phyloP scores from a whole-genome alignment of 2,329 filamentous ascomycete species.

The Pseudocercospora eumusae region DNA sequence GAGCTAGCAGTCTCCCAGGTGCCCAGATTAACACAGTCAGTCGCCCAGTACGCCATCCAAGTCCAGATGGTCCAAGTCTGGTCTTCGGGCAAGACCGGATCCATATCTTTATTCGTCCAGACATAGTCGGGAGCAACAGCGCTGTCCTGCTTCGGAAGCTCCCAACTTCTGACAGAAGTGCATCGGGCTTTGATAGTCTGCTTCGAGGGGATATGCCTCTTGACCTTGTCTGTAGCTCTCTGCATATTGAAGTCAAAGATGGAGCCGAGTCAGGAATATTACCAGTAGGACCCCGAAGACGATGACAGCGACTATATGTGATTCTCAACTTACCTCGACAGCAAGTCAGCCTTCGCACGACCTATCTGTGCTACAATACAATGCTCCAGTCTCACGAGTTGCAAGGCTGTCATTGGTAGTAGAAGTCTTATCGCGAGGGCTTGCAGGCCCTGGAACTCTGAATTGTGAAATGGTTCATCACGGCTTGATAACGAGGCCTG shows the following conservation, averaged over 20 bases:
- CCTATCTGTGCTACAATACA: conserved; percentile 12
- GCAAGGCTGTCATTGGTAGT: conserved; percentile 19
- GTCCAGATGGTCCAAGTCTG: conserved; percentile 43
- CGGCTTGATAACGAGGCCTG: not conserved
- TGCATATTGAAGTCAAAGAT: conserved; percentile 8
- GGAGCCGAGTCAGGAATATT: not conserved
- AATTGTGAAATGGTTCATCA: conserved; percentile 5
- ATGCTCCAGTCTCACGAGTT: conserved; percentile 7
- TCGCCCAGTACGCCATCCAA: conserved; percentile 47
- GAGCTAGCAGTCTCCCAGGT: conserved; percentile 46
- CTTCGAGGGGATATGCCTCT: conserved; percentile 40
- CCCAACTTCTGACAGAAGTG: conserved; percentile 49
- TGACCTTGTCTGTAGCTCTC: conserved; percentile 21
- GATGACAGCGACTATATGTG: not conserved
- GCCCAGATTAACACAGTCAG: conserved; percentile 44
- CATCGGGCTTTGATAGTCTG: conserved; percentile 44
- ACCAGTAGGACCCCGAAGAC: not conserved
- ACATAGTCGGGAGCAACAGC: conserved; percentile 51
- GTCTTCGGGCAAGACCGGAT: conserved; percentile 36
- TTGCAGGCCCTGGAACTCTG: conserved; percentile 4
- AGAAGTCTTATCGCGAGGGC: conserved; percentile 19
- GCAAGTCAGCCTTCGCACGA: conserved; percentile 3
- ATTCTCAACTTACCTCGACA: not conserved
- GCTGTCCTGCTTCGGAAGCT: conserved; percentile 52
- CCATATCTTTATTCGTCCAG: conserved; percentile 44